Base-by-base conservation (phyloP, 2,329 filamentous ascomycete species). In the Ceratocystis harringtonii region DNA sequence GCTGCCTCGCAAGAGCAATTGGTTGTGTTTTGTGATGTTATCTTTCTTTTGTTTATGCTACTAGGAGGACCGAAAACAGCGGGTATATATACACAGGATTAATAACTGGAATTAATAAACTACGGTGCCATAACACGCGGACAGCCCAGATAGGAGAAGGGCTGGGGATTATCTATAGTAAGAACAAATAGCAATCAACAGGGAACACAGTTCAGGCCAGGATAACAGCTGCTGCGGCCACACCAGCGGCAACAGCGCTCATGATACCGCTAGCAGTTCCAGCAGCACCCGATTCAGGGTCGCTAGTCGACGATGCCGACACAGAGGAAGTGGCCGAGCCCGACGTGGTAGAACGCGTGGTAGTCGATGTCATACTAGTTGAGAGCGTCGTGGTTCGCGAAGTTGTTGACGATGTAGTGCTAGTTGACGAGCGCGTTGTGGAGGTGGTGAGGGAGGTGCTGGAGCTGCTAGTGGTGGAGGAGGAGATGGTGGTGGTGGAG, bases 331-430 rank as follows among this genome's bases (percentile, higher is more conserved):
- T 44, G 28, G 52, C 28, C 5, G 52, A 30, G 25, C 52, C 15
- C 30, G 63, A 64, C 1, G 48, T 17, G 28, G 30, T 45, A 19
- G 30, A 25, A 15, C 57, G 57, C n/a, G 57, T n/a, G 22, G 58
- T 43, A n/a, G 63, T 58, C 19, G 30, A 52, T 8, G 62, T 52
- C 28, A 63, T 15, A 3, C 32, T 52, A 19, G 62, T 63, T 6
- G 43, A 52, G 44, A 63, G 28, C 8, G 62, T 63, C 4, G 55
- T 48, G 44, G 58, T 64, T n/a, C 63, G n/a, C 30, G 58, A 61
- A 2, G 58, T n/a, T 7, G 58, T 61, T 43, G 15, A 8, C 7
- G 36, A 25, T 3, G n/a, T n/a, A 12, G n/a, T 41, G 36, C 36
- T 44, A 17, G 57, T 6, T 4, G 57, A 61, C 8, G 41, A 61